A percentile compares a stretch with the other conserved stretches of the same genome.
These are phyloP conservation scores for Solanum lycopersicoides DNA, from an alignment of 257 asterid genomes.

Conservation along the genomic window DNA sequence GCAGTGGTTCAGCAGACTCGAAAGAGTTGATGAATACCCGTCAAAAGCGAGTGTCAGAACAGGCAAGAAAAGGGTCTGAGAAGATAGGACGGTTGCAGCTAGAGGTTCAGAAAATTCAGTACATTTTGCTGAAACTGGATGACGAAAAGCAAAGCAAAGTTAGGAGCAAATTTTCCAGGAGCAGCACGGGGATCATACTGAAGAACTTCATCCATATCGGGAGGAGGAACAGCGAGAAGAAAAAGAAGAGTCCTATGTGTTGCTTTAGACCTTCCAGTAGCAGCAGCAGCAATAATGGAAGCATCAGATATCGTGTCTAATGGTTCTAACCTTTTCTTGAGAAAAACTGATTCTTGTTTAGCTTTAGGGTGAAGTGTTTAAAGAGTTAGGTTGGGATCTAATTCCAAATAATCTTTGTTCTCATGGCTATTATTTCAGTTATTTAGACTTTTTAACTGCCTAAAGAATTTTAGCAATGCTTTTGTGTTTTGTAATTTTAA, in stretches of 20 bases:
- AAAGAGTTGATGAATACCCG: slow-evolving; percentile 36
- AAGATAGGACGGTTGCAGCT: slow-evolving; percentile 49
- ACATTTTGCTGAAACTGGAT: slow-evolving; percentile 43
- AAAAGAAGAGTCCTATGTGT: slow-evolving; percentile 51
- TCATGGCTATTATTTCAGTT: not conserved
- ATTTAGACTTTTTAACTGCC: not conserved
- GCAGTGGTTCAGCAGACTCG: slow-evolving; percentile 33
- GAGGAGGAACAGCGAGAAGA: slow-evolving; percentile 38
- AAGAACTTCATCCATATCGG: slow-evolving; percentile 67
- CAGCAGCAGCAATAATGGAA: slow-evolving; percentile 6
- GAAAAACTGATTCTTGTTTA: slow-evolving; percentile 15
- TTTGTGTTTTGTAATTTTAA: not conserved
- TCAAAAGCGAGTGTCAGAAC: slow-evolving; percentile 54
- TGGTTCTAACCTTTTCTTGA: not conserved
- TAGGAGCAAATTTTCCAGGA: slow-evolving; percentile 41
- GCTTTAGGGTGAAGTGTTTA: slow-evolving; percentile 8
- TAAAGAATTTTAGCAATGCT: not conserved
- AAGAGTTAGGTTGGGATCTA: slow-evolving; percentile 28
- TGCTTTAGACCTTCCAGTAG: slow-evolving; percentile 57
- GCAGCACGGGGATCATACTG: slow-evolving; percentile 39
- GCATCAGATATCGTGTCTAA: not conserved
- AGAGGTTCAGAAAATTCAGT: slow-evolving; percentile 69
- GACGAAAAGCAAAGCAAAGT: slow-evolving; percentile 59
- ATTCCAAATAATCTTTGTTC: slow-evolving; percentile 24
- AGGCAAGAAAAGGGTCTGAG: slow-evolving; percentile 74